phyloP scores from a whole-genome alignment of 345 rosid genomes.

The Chamaenerion angustifolium region DNA sequence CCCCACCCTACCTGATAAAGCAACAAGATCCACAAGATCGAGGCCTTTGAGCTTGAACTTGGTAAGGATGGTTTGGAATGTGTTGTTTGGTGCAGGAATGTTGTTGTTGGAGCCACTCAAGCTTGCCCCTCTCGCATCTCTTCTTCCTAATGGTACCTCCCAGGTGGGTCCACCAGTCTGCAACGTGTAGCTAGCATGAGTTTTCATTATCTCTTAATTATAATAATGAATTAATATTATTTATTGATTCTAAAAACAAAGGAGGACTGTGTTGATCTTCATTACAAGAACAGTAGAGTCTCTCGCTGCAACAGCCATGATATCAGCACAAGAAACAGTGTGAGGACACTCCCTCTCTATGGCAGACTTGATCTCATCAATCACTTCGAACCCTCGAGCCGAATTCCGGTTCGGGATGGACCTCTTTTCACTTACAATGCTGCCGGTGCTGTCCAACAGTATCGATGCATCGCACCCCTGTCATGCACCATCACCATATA shows the following conservation, averaged over 20 bases:
- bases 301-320: slow-evolving; percentile 67
- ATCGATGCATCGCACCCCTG: slow-evolving; percentile 94
- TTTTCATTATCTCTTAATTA: too few species aligned
- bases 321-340: slow-evolving; percentile 82
- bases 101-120: slow-evolving; percentile 65
- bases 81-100: slow-evolving; percentile 64
- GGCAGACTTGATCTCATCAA: slow-evolving; percentile 67
- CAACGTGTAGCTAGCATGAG: too few species aligned
- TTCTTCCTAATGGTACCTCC: slow-evolving; percentile 81
- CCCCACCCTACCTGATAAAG: slow-evolving; percentile 91
- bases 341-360: slow-evolving; percentile 64
- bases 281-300: slow-evolving; percentile 82
- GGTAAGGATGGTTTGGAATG: slow-evolving; percentile 49
- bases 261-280: too few species aligned
- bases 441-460: slow-evolving; percentile 52
- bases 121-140: slow-evolving; percentile 64
- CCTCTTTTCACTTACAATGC: slow-evolving; percentile 53
- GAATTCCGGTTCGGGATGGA: slow-evolving; percentile 69
- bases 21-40: slow-evolving; percentile 60
- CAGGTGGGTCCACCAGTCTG: slow-evolving; percentile 86
- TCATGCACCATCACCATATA: too few species aligned
- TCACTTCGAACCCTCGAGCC: slow-evolving; percentile 69
- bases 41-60: slow-evolving; percentile 59
- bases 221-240: too few species aligned
- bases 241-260: too few species aligned